Evolutionary conservation across 768 basidiomycete species (phyloP).

Genomic region (Leccinum fibrillosum): DNA sequence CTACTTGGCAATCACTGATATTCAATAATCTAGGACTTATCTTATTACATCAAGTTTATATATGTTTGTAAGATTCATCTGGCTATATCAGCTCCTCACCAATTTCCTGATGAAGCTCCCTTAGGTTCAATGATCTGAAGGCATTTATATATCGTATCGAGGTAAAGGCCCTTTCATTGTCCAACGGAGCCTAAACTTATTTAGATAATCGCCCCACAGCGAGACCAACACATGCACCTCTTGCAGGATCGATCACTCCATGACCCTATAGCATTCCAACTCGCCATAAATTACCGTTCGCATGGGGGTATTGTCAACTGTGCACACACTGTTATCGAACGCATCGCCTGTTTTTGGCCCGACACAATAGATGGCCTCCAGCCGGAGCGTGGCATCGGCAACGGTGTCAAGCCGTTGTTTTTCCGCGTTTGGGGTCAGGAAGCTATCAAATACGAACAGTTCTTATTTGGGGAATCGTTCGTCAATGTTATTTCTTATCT

Average conservation of each 20-base stretch:
- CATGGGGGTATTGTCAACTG: conserved; percentile 72
- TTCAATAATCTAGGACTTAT: too few relatives aligned
- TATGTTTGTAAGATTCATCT: too few relatives aligned
- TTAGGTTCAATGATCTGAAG: conserved; percentile 69
- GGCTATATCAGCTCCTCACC: too few relatives aligned
- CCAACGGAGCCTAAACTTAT: background rate
- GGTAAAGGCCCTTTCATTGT: conserved; percentile 32
- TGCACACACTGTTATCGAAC: conserved; percentile 58
- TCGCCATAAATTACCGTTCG: conserved; percentile 65
- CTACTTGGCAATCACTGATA: too few relatives aligned
- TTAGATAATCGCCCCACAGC: conserved; percentile 12
- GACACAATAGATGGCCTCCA: conserved; percentile 57
- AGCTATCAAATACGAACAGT: conserved; percentile 50
- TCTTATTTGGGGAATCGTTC: conserved; percentile 51
- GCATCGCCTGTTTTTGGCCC: conserved; percentile 61
- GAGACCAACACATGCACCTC: conserved; percentile 13
- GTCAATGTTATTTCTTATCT: background rate
- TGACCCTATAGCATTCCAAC: conserved; percentile 47
- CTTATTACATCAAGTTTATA: too few relatives aligned
- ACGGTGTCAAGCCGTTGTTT: conserved; percentile 57
- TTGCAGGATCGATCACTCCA: conserved; percentile 13
- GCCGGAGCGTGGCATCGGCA: conserved; percentile 52
- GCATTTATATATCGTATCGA: conserved; percentile 63
- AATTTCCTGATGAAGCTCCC: too few relatives aligned
- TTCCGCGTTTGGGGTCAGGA: conserved; percentile 46